These are phyloP conservation scores for Nicotiana paniculata DNA, from an alignment of 257 asterid species.

Conservation along the genomic window DNA sequence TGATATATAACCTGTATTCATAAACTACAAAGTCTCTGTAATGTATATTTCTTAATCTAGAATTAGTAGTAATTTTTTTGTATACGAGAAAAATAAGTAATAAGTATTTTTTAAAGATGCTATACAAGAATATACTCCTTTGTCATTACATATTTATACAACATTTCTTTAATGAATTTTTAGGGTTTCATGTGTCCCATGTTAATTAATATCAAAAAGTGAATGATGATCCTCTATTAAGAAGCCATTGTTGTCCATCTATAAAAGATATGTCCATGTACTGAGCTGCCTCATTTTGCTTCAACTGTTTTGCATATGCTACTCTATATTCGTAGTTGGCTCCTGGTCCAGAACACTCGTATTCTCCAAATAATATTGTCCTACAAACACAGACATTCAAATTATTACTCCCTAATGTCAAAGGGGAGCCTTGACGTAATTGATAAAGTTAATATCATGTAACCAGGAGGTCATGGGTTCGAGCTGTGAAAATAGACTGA, in stretches of 20 bases:
- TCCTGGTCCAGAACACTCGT: conserved; percentile 60
- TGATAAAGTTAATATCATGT: too few species aligned
- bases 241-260: conserved; percentile 73
- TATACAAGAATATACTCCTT: neutral
- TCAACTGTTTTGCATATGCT: conserved; percentile 51
- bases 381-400: conserved; percentile 22
- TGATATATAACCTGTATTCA: neutral
- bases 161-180: too few species aligned
- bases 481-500: too few species aligned
- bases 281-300: conserved; percentile 48
- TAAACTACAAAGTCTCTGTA: neutral
- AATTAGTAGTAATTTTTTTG: neutral
- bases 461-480: too few species aligned
- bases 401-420: too few species aligned
- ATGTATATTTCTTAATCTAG: neutral
- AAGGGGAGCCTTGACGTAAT: too few species aligned
- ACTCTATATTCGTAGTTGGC: conserved; percentile 44
- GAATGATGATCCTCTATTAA: conserved; percentile 1
- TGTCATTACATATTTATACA: neutral
- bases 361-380: conserved; percentile 72
- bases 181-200: too few species aligned
- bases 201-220: neutral
- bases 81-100: neutral
- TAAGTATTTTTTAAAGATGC: neutral
- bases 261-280: conserved; percentile 50